These are phyloP conservation scores for Trichosporon sp. DNA, from an alignment of 1,284 basidiomycete genomes.

Conservation along the genomic window DNA sequence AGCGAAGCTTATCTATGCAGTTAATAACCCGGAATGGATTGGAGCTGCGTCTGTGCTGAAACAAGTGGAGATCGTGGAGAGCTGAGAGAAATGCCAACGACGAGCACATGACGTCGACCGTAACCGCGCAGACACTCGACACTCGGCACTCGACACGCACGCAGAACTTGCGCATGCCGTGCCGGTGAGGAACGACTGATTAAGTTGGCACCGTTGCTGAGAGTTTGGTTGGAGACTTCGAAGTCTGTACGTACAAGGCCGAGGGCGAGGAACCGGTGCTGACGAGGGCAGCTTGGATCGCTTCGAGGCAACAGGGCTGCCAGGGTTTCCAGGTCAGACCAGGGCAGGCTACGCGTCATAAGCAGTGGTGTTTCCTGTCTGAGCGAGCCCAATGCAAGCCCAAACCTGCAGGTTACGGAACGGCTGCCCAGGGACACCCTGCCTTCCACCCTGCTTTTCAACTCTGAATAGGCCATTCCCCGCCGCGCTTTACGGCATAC, in stretches of 20 bases:
- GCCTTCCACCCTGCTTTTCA: background rate
- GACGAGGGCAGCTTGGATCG: background rate
- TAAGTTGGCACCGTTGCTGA: background rate
- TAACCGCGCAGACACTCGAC: background rate
- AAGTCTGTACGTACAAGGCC: background rate
- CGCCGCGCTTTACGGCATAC: constrained; percentile 2
- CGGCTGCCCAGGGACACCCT: background rate
- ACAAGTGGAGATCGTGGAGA: constrained; percentile 10
- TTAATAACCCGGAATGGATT: background rate
- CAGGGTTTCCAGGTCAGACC: background rate
- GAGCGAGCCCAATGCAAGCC: constrained; percentile 6
- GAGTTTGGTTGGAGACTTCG: constrained; percentile 5
- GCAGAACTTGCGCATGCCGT: background rate
- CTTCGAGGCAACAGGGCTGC: background rate
- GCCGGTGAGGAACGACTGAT: background rate
- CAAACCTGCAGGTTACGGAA: constrained; percentile 1
- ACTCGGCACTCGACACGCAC: background rate
- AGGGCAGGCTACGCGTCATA: constrained; percentile 11
- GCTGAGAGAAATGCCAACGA: background rate
- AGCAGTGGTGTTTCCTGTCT: constrained; percentile 4
- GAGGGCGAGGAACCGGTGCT: constrained; percentile 1
- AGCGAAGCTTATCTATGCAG: background rate
- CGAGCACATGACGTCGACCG: constrained; percentile 2
- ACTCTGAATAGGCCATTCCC: background rate
- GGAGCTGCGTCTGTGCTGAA: constrained; percentile 1